Evolutionary conservation across 129 eudicot genomes (phyloP).

Genomic region (Heracleum sosnowskyi): DNA sequence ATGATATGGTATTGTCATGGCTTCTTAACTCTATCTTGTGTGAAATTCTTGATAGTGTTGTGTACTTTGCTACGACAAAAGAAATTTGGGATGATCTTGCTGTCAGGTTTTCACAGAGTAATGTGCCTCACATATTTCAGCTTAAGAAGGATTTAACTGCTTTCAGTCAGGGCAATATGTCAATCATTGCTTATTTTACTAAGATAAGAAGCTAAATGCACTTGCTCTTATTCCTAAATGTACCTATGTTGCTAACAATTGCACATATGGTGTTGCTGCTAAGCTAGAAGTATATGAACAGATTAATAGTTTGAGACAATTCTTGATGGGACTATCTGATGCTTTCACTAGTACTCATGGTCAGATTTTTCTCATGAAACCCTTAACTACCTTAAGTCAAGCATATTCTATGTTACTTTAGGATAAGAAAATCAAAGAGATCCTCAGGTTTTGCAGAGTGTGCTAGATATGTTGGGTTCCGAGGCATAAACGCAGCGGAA

Average conservation of each 20-base stretch:
- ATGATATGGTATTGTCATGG: neutral
- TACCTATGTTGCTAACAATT: accelerated
- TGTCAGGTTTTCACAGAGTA: neutral
- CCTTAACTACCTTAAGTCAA: neutral
- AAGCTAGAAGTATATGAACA: too few relatives aligned
- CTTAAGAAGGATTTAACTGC: neutral
- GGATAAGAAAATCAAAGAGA: neutral
- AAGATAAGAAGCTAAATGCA: neutral
- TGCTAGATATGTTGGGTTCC: too few relatives aligned
- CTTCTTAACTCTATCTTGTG: neutral
- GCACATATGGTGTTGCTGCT: neutral
- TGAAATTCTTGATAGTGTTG: neutral
- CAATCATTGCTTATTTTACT: neutral
- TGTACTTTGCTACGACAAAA: neutral
- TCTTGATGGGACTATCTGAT: neutral
- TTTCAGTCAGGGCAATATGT: neutral
- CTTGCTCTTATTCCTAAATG: neutral
- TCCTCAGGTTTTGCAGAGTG: too few relatives aligned
- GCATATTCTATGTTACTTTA: neutral
- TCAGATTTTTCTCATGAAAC: neutral
- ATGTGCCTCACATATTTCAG: neutral
- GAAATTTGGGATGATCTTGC: neutral
- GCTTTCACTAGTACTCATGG: neutral
- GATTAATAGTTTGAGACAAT: neutral
- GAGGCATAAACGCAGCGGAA: too few relatives aligned